A percentile compares a stretch with the other conserved stretches of the same genome.
Conservation (phyloP, 2,329 filamentous ascomycete species). For the Juglanconis sp. region DNA sequence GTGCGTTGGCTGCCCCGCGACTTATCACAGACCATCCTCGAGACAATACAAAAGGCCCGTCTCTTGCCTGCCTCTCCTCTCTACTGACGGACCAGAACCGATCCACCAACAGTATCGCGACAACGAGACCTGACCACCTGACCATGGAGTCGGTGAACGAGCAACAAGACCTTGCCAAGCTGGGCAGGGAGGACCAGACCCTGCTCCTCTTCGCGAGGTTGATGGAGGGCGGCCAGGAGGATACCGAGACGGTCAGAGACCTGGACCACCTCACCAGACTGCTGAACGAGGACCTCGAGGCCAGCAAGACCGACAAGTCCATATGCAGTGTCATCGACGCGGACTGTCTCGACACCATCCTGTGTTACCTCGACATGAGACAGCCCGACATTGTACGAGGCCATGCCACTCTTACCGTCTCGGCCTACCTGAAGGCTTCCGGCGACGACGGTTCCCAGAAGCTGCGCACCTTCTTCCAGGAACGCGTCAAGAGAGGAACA, state of each 20-base stretch:
- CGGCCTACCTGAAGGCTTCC: constrained; percentile 78
- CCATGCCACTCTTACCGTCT: constrained; percentile 77
- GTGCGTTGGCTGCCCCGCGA: not conserved
- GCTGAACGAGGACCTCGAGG: constrained; percentile 51
- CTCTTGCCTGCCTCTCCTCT: not conserved
- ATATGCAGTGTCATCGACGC: constrained; percentile 64
- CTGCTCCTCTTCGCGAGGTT: constrained; percentile 80
- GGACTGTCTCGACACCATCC: constrained; percentile 77
- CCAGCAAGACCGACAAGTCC: constrained; percentile 40
- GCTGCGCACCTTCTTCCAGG: constrained; percentile 71
- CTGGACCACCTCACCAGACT: constrained; percentile 59
- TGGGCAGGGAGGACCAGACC: constrained; percentile 58
- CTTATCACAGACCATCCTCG: not conserved
- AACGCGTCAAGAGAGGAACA: constrained; percentile 67
- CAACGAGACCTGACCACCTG: not conserved
- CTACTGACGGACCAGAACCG: not conserved
- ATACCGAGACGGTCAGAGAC: constrained; percentile 63
- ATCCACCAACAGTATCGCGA: not conserved
- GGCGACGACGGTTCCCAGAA: constrained; percentile 67
- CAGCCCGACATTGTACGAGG: constrained; percentile 70
- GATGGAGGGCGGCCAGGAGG: constrained; percentile 87
- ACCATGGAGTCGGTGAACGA: constrained; percentile 35
- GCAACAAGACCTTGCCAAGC: constrained; percentile 27
- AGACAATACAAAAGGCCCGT: not conserved
- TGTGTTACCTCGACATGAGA: constrained; percentile 84